Evolutionary conservation across 2,329 filamentous ascomycete species (phyloP), one percentile per base, ranked within the genome.

Genomic region (Periconia sp.): DNA sequence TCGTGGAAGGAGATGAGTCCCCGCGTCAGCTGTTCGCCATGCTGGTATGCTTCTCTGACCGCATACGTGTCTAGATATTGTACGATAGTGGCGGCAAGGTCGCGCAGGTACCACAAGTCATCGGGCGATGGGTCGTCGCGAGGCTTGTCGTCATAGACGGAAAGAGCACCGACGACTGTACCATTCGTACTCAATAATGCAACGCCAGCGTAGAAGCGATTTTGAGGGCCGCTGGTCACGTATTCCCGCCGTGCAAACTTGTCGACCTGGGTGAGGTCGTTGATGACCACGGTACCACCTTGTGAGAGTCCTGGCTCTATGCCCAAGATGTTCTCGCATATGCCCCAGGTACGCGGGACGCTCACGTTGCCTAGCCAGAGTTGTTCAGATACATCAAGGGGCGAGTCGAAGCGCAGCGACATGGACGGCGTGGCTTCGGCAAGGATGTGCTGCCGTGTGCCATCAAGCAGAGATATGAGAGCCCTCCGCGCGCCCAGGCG

Each of bases 401-500:
- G 31, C n/a, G 39, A 25, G 30, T 48, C 43, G 11, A 41, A 31
- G 32, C 43, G 57, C 5, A 71, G 52, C 2, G 61, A 57, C 4
- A 60, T 43, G 18, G 54, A 40, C 13, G 63, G 54, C 1, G 69
- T 71, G 5, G 69, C 67, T 47, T 73, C 70, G 17, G 67, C 68
- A 5, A 73, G 56, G 22, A 72, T 59, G 35, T 70, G 65, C 39
- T 71, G 66, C 15, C 54, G 49, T 7, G 56, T 40, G 2, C 52
- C 54, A 40, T 72, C 69, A 30, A 72, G 52, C 8, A 73, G 50
- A 3, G 69, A 71, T 3, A 72, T 52, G 52, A 69, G 59, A 21
- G 66, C 57, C 13, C 69, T 59, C 18, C 57, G 45, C 12, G 52
- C 62, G n/a, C 56, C 48, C 28, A 72, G 56, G 12, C 66, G 60